A percentile compares a stretch with the other conserved stretches of the same genome.
These are phyloP conservation scores for Pythium angustatum DNA, from an alignment of 352 stramenopile genomes.

Conservation along the genomic window DNA sequence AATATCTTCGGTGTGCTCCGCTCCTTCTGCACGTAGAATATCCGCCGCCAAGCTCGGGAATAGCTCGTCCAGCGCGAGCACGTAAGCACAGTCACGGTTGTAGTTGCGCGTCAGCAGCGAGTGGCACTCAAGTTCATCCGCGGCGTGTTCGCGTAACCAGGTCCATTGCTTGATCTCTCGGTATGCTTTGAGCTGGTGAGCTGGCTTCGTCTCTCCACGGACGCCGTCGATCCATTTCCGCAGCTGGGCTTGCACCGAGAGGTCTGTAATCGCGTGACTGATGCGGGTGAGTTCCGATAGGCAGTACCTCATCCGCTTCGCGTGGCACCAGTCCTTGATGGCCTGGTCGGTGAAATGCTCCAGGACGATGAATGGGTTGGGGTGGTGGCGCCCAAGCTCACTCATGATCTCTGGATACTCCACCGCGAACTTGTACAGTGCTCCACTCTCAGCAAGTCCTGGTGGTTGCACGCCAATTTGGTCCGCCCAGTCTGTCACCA, in stretches of 20 bases:
- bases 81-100: neutral
- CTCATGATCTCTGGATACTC: neutral
- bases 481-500: neutral
- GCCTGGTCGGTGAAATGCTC: neutral
- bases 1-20: neutral
- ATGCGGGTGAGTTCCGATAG: neutral
- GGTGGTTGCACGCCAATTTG: neutral
- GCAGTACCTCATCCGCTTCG: neutral
- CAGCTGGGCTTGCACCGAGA: neutral
- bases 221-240: neutral
- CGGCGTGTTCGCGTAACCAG: neutral
- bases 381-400: neutral
- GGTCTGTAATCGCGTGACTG: neutral
- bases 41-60: neutral
- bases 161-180: too few relatives aligned
- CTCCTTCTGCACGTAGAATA: neutral
- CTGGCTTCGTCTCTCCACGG: neutral
- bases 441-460: neutral
- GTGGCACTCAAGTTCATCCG: neutral
- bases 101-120: conserved; percentile 1
- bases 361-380: neutral
- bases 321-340: neutral
- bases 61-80: neutral
- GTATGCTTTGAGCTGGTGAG: too few relatives aligned
- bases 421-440: neutral